Evolutionary conservation across 306 rosid genomes (phyloP).

Genomic region (Dryas octopetala): DNA sequence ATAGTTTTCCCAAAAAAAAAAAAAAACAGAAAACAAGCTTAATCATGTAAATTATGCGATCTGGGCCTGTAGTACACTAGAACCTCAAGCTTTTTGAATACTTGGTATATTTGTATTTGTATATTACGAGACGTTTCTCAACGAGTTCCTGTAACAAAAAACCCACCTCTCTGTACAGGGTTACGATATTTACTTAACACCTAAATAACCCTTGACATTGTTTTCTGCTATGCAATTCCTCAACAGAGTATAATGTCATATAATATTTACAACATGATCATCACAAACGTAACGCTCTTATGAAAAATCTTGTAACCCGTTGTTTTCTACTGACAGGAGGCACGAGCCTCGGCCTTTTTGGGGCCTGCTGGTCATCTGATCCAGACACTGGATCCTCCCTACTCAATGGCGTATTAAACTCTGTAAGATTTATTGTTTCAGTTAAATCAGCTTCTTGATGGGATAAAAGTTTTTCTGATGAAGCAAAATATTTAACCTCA

Average conservation of each 20-base stretch:
- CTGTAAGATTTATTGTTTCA: constrained; percentile 25
- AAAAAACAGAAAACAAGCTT: too few relatives aligned
- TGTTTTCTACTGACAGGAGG: constrained; percentile 27
- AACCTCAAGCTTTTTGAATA: too few relatives aligned
- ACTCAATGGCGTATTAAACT: constrained; percentile 29
- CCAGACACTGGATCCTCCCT: constrained; percentile 21
- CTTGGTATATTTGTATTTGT: background rate
- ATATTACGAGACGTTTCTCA: too few relatives aligned
- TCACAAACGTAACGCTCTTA: constrained; percentile 23
- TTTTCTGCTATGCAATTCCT: background rate
- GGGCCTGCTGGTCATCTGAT: constrained; percentile 20
- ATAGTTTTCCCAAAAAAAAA: too few relatives aligned
- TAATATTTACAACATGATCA: background rate
- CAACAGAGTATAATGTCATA: background rate
- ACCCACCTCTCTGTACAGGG: background rate
- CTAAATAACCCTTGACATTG: background rate
- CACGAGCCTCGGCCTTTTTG: constrained; percentile 41
- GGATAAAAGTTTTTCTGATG: constrained; percentile 21
- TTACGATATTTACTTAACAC: background rate
- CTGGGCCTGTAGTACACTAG: too few relatives aligned
- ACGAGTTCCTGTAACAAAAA: too few relatives aligned
- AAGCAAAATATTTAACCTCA: constrained; percentile 9
- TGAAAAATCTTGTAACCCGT: constrained; percentile 34
- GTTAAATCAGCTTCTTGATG: constrained; percentile 18
- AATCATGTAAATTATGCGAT: too few relatives aligned